Base-by-base conservation (phyloP, 2,329 filamentous ascomycete genomes). In the Dryadomyces sulphureus region DNA sequence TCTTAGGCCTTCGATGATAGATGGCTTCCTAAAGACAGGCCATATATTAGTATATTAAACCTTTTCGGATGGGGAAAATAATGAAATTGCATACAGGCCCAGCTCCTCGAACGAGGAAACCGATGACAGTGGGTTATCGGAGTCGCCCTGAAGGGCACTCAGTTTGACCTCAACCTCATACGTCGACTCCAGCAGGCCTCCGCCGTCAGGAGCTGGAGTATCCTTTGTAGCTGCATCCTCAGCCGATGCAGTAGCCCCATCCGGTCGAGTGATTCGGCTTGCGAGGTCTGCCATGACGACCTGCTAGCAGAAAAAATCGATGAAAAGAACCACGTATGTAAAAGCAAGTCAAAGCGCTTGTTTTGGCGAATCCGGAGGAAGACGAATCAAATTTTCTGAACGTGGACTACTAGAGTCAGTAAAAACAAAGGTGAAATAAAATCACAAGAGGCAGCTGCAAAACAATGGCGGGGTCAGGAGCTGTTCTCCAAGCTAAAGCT, bases 111-210 rank as follows among this genome's bases (percentile, higher is more conserved):
- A 98, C 1, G 75, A 78, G 54, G 81, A 82, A 43, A 82, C 81
- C 4, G 90, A 95, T 62, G 79, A 92, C 21, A 96, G 75, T 11
- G 90, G 90, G 59, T 88, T 90, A 57, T 86, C 82, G 11, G 84
- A 79, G 59, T 95, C 86, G 25, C 79, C 77, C 64, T 95, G 88
- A 45, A 94, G 72, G 59, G 94, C 88, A 56, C 82, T 89, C 49
- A 96, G 75, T 63, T 90, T 92, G 55, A 98, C 86, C 58, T 94
- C 83, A 54, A 98, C 90, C 54, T 92, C 83, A 64, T 84, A 93
- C 48, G 84, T 79, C 4, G 80, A 79, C 62, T 95, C 85, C 41
- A 75, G 62, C 24, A 80, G 66, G 41, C 67, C 69, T 35, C 72
- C 75, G 41, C 62, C 46, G 40, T 52, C 54, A 21, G 55, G 39